Conservation (phyloP, 352 stramenopile genomes). For the Thalassiosira sp. region DNA sequence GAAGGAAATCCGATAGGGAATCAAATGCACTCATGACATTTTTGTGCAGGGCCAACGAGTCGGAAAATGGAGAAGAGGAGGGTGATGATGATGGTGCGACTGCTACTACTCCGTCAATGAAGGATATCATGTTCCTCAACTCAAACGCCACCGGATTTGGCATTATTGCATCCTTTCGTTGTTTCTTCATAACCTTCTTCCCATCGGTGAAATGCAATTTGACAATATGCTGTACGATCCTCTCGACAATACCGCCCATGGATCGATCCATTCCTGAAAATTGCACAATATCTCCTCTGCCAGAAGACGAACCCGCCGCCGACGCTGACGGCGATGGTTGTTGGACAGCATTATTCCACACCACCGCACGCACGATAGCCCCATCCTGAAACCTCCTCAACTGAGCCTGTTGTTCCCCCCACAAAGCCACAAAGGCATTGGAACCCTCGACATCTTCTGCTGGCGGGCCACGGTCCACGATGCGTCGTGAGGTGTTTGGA, state of each 20-base stretch:
- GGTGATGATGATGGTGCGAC: too few relatives aligned
- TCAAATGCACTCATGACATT: constrained; percentile 71
- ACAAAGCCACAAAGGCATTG: constrained; percentile 65
- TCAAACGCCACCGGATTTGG: constrained; percentile 46
- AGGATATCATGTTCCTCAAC: constrained; percentile 61
- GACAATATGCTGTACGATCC: constrained; percentile 73
- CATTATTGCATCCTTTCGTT: constrained; percentile 30
- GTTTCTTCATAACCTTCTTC: constrained; percentile 8
- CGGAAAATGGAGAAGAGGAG: constrained; percentile 33
- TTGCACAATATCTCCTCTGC: constrained; percentile 5
- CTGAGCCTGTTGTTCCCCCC: constrained; percentile 65
- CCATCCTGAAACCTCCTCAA: constrained; percentile 79
- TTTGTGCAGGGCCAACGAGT: constrained; percentile 62
- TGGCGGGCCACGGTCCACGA: constrained; percentile 76
- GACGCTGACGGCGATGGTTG: background rate
- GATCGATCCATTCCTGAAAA: constrained; percentile 64
- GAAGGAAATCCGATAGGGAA: constrained; percentile 67
- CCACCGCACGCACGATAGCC: constrained; percentile 76
- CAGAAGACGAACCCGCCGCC: background rate
- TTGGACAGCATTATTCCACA: constrained; percentile 71
- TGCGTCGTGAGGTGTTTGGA: constrained; percentile 57
- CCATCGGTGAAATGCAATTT: constrained; percentile 55
- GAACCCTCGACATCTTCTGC: constrained; percentile 60
- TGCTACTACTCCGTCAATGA: constrained; percentile 60
- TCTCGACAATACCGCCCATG: constrained; percentile 70